Percentiles rank a stretch among this genome's conserved stretches.
phyloP scores from a whole-genome alignment of 2,329 filamentous ascomycete species.

The Colletotrichum spaethianum region DNA sequence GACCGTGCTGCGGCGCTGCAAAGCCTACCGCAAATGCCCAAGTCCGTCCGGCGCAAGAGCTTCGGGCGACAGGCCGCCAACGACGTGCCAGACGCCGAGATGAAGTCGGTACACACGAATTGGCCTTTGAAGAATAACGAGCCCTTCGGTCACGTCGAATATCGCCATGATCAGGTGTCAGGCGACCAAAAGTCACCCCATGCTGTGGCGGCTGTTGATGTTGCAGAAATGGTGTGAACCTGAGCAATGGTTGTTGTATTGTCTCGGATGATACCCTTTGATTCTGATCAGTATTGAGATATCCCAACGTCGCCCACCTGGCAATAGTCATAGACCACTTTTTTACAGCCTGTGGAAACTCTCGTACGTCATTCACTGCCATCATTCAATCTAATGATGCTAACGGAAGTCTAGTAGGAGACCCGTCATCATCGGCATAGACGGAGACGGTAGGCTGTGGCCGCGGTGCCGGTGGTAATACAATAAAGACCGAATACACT shows the following conservation, averaged over 20 bases:
- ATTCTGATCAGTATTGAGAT: neutral
- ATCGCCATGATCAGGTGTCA: neutral
- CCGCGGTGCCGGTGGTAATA: neutral
- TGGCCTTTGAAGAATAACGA: slow-evolving; percentile 24
- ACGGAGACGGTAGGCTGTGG: neutral
- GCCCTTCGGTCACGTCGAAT: slow-evolving; percentile 13
- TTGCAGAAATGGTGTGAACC: slow-evolving; percentile 25
- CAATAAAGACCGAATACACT: neutral
- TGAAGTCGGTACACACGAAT: neutral
- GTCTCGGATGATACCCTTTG: slow-evolving; percentile 15
- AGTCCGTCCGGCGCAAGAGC: slow-evolving; percentile 17
- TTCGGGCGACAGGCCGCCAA: slow-evolving; percentile 12
- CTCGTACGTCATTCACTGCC: neutral
- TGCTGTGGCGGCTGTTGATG: slow-evolving; percentile 17
- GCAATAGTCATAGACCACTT: too few relatives aligned
- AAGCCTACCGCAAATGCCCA: slow-evolving; percentile 12
- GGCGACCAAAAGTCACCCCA: slow-evolving; percentile 1
- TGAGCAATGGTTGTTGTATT: neutral
- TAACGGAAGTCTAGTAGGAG: neutral
- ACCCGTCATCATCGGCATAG: neutral
- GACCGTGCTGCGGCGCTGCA: slow-evolving; percentile 32
- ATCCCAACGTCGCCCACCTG: neutral
- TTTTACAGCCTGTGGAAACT: neutral
- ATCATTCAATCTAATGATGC: neutral
- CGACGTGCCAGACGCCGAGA: slow-evolving; percentile 11